phyloP scores from a whole-genome alignment of 2,329 filamentous ascomycete species.

The Neocucurbitaria cava region DNA sequence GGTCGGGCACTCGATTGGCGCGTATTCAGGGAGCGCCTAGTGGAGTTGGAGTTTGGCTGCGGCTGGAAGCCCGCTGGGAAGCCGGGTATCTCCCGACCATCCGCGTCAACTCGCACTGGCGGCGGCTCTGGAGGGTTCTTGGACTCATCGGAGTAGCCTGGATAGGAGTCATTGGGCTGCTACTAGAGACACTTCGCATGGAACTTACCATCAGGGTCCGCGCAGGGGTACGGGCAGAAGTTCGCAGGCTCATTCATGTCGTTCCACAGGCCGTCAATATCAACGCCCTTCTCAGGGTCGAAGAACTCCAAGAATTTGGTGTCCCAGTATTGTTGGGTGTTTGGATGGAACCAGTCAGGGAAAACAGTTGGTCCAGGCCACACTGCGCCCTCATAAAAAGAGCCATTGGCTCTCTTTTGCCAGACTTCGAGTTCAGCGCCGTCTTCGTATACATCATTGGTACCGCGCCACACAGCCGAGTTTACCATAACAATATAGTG shows the following conservation, averaged over 20 bases:
- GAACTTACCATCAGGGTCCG: conserved; percentile 40
- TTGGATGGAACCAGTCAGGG: conserved; percentile 77
- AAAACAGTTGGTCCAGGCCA: conserved; percentile 78
- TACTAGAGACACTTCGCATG: too few species aligned
- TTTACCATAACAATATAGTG: conserved; percentile 83
- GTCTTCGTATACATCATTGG: conserved; percentile 65
- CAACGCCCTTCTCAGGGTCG: conserved; percentile 66
- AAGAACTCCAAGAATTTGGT: conserved; percentile 73
- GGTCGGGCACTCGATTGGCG: conserved; percentile 7
- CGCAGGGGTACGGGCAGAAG: conserved; percentile 56
- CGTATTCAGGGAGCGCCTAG: conserved; percentile 15
- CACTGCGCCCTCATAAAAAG: conserved; percentile 68
- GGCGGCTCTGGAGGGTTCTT: conserved; percentile 69
- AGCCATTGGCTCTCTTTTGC: conserved; percentile 62
- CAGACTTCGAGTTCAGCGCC: conserved; percentile 65
- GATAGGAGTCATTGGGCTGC: background rate
- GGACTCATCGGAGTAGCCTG: conserved; percentile 47
- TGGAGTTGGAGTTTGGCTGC: conserved; percentile 17
- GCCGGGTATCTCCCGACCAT: conserved; percentile 67
- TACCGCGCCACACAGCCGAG: conserved; percentile 61
- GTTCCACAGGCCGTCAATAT: conserved; percentile 76
- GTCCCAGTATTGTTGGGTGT: conserved; percentile 72
- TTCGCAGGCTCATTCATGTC: conserved; percentile 49
- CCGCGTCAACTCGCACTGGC: conserved; percentile 65
- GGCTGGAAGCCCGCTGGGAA: conserved; percentile 74